Base-by-base conservation (phyloP, 2,329 filamentous ascomycete genomes). In the Alternaria sp. region DNA sequence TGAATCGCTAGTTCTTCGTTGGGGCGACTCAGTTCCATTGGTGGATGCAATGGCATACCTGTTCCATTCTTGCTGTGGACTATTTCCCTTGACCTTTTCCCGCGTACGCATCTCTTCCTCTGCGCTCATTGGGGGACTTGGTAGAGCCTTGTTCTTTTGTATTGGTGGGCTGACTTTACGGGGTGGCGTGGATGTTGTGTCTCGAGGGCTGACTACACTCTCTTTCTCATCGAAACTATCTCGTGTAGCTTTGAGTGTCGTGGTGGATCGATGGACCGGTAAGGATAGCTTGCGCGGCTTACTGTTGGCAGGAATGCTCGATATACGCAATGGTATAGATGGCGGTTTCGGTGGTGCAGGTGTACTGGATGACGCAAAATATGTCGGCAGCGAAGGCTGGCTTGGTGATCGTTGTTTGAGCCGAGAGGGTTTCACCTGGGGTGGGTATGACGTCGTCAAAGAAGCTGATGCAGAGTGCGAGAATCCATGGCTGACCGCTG, bases 281-380 rank as follows among this genome's bases (percentile, higher is more conserved):
- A 78, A 56, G 12, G 74, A 75, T 1, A 78, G 60, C 46, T 78
- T 78, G 18, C 76, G 72, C 3, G 76, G 71, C 51, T 71, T 67
- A 12, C 64, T 71, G 46, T 77, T 71, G 2, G 71, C 52, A 4
- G 76, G 76, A 14, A 78, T 78, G 27, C 71, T 74, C 12, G 73
- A 76, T 20, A 78, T 77, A 9, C 76, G 70, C 10, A 78, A 56
- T 11, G 76, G 76, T 46, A 78, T 78, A 6, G 64, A 64, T 3
- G 75, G 76, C 1, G 73, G 70, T 18, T 57, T 60, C 18, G 52
- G 50, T n/a, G 52, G 50, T 30, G 54, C 41, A 16, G 50, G 20
- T 30, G 65, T 63, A 32, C 57, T 56, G 12, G 58, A 48, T 8
- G 69, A 49, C 5, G 69, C 20, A 3, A 69, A 40, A 41, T 65